A percentile compares a stretch with the other conserved stretches of the same genome.
Conservation (phyloP, 805 yeast species). For the Danielia oregonensis region DNA sequence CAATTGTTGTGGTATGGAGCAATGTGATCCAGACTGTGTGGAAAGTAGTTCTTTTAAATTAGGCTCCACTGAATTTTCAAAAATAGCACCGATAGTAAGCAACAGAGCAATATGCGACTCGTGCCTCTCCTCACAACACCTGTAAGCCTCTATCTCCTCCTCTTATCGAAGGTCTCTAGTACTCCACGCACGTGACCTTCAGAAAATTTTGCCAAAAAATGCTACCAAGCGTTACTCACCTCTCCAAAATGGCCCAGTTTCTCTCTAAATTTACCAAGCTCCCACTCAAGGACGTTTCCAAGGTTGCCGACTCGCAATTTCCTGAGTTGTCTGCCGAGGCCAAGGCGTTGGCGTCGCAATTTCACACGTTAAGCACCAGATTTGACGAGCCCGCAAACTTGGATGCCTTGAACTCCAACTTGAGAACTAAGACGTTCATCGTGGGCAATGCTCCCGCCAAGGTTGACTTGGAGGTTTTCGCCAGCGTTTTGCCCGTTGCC, state of each 20-base stretch:
- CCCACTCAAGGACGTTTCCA: constrained; percentile 25
- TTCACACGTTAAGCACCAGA: constrained; percentile 67
- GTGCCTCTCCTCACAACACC: too few species aligned
- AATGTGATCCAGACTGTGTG: too few species aligned
- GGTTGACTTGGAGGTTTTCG: constrained; percentile 71
- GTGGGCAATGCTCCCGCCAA: constrained; percentile 63
- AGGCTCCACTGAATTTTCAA: too few species aligned
- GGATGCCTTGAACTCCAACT: constrained; percentile 56
- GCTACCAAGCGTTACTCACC: too few species aligned
- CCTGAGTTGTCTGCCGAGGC: constrained; percentile 42
- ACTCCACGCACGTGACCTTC: too few species aligned
- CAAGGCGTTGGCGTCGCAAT: constrained; percentile 73
- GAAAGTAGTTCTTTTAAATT: too few species aligned
- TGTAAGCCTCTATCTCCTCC: too few species aligned
- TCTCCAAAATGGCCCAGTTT: constrained; percentile 32
- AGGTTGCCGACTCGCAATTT: constrained; percentile 17
- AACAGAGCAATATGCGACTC: too few species aligned
- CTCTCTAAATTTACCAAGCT: constrained; percentile 26
- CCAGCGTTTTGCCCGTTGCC: constrained; percentile 59
- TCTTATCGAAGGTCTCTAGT: too few species aligned
- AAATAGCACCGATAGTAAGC: too few species aligned
- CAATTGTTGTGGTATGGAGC: too few species aligned
- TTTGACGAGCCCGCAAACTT: constrained; percentile 45
- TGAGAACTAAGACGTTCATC: constrained; percentile 69
- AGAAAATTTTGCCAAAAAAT: too few species aligned